phyloP scores from a whole-genome alignment of 768 basidiomycete species.

The Asterophora parasitica region DNA sequence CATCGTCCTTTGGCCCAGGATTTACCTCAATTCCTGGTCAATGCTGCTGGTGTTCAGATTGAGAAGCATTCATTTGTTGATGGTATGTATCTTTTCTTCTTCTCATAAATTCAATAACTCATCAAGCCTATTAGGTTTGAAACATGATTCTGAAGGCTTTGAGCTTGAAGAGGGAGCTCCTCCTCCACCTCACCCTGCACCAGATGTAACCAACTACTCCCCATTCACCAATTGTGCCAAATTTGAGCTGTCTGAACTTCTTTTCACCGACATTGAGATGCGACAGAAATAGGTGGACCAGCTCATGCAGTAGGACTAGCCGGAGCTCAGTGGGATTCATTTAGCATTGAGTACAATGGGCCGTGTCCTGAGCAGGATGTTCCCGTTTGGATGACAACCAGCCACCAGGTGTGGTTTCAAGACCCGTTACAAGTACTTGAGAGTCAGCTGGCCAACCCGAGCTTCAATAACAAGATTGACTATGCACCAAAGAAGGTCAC shows the following conservation, averaged over 20 bases:
- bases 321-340: slow-evolving; percentile 31
- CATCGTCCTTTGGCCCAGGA: not conserved
- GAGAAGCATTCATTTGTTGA: slow-evolving; percentile 2
- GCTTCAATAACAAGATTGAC: slow-evolving; percentile 30
- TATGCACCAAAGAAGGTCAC: slow-evolving; percentile 26
- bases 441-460: slow-evolving; percentile 28
- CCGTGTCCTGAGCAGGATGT: slow-evolving; percentile 11
- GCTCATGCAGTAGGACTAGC: slow-evolving; percentile 18
- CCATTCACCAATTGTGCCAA: not conserved
- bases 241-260: slow-evolving; percentile 8
- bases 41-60: not conserved
- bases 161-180: not conserved
- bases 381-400: slow-evolving; percentile 28
- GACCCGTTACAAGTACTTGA: slow-evolving; percentile 25
- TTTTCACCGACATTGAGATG: slow-evolving; percentile 8
- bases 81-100: not conserved
- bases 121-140: slow-evolving; percentile 2
- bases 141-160: slow-evolving; percentile 1
- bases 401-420: slow-evolving; percentile 29
- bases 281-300: slow-evolving; percentile 2
- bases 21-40: not conserved
- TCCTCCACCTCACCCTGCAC: slow-evolving; percentile 1
- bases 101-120: too few species aligned
- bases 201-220: not conserved
- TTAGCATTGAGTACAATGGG: slow-evolving; percentile 25